Evolutionary conservation across 2,329 filamentous ascomycete species (phyloP).

Genomic region (Cordyceps farinosa): DNA sequence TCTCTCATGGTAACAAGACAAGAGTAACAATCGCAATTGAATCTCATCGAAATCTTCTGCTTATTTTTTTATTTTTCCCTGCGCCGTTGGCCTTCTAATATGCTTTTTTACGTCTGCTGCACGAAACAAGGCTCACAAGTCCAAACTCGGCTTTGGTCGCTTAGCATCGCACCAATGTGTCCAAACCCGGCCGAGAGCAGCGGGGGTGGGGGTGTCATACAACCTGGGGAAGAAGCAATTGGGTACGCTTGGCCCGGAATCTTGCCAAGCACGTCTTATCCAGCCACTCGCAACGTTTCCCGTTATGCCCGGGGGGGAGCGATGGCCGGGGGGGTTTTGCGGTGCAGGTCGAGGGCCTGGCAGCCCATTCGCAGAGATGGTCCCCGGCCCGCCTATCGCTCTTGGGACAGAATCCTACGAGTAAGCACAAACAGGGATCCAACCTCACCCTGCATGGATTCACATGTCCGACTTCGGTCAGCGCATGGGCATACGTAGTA

Average conservation of each 20-base stretch:
- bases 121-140: not conserved
- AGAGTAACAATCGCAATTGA: not conserved
- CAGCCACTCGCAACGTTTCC: not conserved
- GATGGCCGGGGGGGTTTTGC: not conserved
- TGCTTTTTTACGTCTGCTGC: not conserved
- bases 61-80: not conserved
- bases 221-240: too few relatives aligned
- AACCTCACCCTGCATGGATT: not conserved
- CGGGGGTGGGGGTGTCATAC: not conserved
- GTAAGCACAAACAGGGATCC: not conserved
- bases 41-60: too few relatives aligned
- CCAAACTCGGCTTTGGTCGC: slow-evolving; percentile 10
- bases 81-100: not conserved
- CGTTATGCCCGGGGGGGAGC: not conserved
- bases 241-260: not conserved
- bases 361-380: not conserved
- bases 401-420: not conserved
- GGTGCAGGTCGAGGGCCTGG: not conserved
- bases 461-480: not conserved
- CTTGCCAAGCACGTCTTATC: not conserved
- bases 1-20: not conserved
- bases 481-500: not conserved
- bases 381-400: not conserved
- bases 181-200: not conserved
- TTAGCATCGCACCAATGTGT: slow-evolving; percentile 11